phyloP scores from a whole-genome alignment of 2,329 filamentous ascomycete species.

The Cryoendolithus antarcticus region DNA sequence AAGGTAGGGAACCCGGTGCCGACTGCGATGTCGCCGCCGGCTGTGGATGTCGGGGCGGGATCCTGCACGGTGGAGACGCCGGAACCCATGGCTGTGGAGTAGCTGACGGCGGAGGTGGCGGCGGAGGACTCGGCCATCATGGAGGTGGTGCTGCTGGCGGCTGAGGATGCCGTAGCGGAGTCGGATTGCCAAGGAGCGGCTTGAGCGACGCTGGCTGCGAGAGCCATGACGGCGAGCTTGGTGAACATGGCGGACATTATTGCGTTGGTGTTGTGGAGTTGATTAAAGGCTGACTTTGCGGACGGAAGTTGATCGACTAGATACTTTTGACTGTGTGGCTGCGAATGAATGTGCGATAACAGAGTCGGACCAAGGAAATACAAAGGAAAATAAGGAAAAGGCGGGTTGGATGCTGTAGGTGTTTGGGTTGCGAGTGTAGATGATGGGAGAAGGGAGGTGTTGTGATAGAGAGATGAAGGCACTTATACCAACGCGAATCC shows the following conservation, averaged over 20 bases:
- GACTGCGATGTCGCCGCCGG: not conserved
- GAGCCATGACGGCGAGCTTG: slow-evolving; percentile 22
- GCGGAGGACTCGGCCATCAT: not conserved
- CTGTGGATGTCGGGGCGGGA: slow-evolving; percentile 3
- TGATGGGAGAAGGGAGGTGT: slow-evolving; percentile 1
- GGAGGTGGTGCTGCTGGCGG: too few relatives aligned
- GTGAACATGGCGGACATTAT: slow-evolving; percentile 21
- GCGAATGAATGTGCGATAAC: slow-evolving; percentile 13
- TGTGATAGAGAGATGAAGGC: slow-evolving; percentile 1
- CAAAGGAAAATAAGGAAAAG: slow-evolving; percentile 10
- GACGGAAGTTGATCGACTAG: not conserved
- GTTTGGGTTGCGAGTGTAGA: slow-evolving; percentile 17
- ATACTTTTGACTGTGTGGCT: not conserved
- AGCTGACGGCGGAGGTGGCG: not conserved
- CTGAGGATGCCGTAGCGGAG: not conserved
- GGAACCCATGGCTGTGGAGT: too few relatives aligned
- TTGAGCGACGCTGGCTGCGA: slow-evolving; percentile 21
- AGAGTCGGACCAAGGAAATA: slow-evolving; percentile 1
- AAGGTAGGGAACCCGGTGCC: slow-evolving; percentile 4
- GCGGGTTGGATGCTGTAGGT: not conserved
- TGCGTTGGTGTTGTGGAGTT: not conserved
- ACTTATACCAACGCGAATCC: not conserved
- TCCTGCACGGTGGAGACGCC: not conserved
- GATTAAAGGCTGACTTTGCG: too few relatives aligned
- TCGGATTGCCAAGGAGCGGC: slow-evolving; percentile 16